Evolutionary conservation across 176 grass and related monocot species (phyloP).

Genomic region (Neostapfia colusana): DNA sequence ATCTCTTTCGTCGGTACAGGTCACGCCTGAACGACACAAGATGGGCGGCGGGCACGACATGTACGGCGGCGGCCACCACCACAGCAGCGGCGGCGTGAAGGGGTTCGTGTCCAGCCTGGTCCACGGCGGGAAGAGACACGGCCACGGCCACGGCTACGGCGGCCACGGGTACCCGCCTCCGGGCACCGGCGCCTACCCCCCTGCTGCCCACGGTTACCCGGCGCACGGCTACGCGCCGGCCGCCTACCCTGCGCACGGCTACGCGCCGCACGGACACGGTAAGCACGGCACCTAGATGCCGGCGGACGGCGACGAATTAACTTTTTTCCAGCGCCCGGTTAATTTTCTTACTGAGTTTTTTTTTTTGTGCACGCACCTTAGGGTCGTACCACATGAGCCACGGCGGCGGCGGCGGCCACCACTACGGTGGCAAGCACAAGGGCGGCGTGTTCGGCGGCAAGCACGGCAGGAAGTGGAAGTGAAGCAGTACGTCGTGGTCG

Average conservation of each 20-base stretch:
- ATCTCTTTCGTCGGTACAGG: background rate
- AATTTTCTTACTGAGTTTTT: background rate
- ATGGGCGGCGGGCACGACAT: constrained; percentile 52
- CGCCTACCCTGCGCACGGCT: constrained; percentile 35
- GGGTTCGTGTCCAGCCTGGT: constrained; percentile 40
- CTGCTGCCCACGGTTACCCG: constrained; percentile 35
- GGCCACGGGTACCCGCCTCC: constrained; percentile 41
- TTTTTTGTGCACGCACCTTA: background rate
- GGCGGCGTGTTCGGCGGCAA: constrained; percentile 48
- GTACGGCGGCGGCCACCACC: constrained; percentile 8
- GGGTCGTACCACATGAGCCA: constrained; percentile 44
- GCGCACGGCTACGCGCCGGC: constrained; percentile 33
- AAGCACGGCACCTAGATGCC: background rate
- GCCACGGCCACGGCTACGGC: constrained; percentile 12
- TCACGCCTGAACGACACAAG: background rate
- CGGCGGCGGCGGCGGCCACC: constrained; percentile 26
- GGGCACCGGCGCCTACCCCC: constrained; percentile 28
- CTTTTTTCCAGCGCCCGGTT: background rate
- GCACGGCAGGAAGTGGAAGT: constrained; percentile 51
- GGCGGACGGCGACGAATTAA: background rate
- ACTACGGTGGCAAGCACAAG: constrained; percentile 52
- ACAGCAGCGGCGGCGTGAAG: constrained; percentile 44
- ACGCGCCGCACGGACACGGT: constrained; percentile 22
- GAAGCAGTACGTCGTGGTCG: background rate
- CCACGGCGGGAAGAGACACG: constrained; percentile 19